Evolutionary conservation across 805 yeast species (phyloP).

Genomic region (Brettanomyces nanus): DNA sequence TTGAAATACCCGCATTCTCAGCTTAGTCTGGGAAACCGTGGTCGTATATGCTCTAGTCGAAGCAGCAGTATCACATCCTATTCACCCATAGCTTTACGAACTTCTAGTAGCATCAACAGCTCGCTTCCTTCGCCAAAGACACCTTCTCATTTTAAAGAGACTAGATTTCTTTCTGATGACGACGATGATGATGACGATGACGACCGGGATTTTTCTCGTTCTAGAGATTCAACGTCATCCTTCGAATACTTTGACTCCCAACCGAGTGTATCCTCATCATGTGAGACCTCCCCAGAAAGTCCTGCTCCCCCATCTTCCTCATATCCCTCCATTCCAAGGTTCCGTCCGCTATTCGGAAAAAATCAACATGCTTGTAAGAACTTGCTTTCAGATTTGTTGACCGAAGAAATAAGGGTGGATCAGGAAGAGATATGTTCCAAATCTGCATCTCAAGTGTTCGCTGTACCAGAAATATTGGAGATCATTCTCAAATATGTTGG

Average conservation of each 20-base stretch:
- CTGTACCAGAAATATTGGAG: conserved; percentile 67
- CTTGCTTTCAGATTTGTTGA: neutral
- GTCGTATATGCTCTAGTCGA: no score
- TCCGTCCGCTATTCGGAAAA: neutral
- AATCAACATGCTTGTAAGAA: neutral
- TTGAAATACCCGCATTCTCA: no score
- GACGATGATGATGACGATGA: neutral
- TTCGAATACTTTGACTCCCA: neutral
- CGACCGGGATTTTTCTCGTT: no score
- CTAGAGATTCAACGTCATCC: neutral
- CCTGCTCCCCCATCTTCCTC: neutral
- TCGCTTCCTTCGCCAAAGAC: neutral
- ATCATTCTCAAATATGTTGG: conserved; percentile 58
- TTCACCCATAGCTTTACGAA: neutral
- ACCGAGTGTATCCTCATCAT: neutral
- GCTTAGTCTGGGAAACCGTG: no score
- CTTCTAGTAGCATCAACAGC: neutral
- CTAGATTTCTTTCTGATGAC: neutral
- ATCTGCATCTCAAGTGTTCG: conserved; percentile 37
- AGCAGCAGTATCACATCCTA: neutral
- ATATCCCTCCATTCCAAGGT: neutral
- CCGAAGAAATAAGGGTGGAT: neutral
- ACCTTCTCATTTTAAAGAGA: neutral
- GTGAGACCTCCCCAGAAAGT: conserved; percentile 1
- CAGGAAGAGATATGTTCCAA: no score